These are phyloP conservation scores for Colletotrichum trifolii DNA, from an alignment of 2,329 filamentous ascomycete genomes.

Conservation along the genomic window DNA sequence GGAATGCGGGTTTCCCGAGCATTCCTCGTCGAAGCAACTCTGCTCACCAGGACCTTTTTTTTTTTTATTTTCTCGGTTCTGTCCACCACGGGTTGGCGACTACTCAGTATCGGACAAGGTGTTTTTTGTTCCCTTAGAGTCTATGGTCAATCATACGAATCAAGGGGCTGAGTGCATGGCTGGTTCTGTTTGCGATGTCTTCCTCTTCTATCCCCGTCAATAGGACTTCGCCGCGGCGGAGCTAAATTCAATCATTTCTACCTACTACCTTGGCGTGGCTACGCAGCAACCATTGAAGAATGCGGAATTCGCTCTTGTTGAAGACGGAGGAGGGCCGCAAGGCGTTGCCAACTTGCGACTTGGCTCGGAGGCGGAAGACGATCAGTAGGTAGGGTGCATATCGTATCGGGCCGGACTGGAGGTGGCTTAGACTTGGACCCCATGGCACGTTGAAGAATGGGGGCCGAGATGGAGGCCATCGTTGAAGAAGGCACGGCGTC, in stretches of 20 bases:
- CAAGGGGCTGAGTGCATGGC: not conserved
- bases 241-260: slow-evolving; percentile 19
- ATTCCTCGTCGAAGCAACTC: not conserved
- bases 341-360: no score
- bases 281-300: no score
- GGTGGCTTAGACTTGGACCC: slow-evolving; percentile 9
- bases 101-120: slow-evolving; percentile 11
- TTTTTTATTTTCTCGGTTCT: slow-evolving; percentile 11
- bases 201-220: not conserved
- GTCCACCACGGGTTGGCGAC: not conserved
- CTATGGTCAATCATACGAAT: slow-evolving; percentile 1
- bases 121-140: slow-evolving; percentile 25
- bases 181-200: not conserved
- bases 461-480: slow-evolving; percentile 8
- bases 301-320: no score
- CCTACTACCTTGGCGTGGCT: no score
- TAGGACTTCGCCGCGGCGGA: slow-evolving; percentile 8
- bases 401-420: slow-evolving; percentile 17
- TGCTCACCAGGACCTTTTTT: not conserved
- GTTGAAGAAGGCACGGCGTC: not conserved
- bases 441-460: slow-evolving; percentile 22
- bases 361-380: not conserved
- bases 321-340: no score
- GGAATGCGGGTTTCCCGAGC: not conserved
- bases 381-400: slow-evolving; percentile 4